Evolutionary conservation across 2,329 filamentous ascomycete genomes (phyloP), one percentile per base, ranked within the genome.

Genomic region (Grosmannia serpens): DNA sequence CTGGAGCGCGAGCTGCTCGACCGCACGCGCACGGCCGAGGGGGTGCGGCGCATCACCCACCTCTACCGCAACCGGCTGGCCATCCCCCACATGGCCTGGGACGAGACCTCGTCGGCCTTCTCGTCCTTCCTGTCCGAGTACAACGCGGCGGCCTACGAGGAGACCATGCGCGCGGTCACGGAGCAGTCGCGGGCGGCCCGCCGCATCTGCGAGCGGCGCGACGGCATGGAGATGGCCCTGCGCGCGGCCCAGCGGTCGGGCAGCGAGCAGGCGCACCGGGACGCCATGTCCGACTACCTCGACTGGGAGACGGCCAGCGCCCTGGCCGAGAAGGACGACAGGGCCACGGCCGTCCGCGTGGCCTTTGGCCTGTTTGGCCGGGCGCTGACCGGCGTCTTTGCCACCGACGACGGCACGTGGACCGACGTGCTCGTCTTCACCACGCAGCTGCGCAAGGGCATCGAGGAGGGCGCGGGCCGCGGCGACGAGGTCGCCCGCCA

Each of bases 341-440:
- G 71, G 13, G 70, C 74, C 27, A 70, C 75, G 22, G 71, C 76
- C 33, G 68, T 80, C 38, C 74, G 77, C 55, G 74, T 86, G 4
- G 83, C 80, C 65, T 71, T 81, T 33, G 81, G 79, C n/a, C 77
- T 96, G 1, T 96, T 88, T 68, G 85, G 90, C 65, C 84, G 92
- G 60, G 91, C 89, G 24, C 78, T 92, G 53, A 71, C 82, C 75
- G 69, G 79, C 44, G 75, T 86, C 46, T 88, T 95, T 60, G 83
- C 88, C 3, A 83, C 84, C 1, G 85, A 92, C 65, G 82, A 90
- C 44, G 77, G 80, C 17, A 79, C 88, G 50, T 97, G 92, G 92
- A 84, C 87, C 67, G 90, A 95, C 64, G 89, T 91, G 65, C 76
- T 89, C 31, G 87, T 90, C 61, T 91, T 90, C 63, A 73, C 94